phyloP scores from a whole-genome alignment of 2,329 filamentous ascomycete species.

The Sclerotinia glacialis region DNA sequence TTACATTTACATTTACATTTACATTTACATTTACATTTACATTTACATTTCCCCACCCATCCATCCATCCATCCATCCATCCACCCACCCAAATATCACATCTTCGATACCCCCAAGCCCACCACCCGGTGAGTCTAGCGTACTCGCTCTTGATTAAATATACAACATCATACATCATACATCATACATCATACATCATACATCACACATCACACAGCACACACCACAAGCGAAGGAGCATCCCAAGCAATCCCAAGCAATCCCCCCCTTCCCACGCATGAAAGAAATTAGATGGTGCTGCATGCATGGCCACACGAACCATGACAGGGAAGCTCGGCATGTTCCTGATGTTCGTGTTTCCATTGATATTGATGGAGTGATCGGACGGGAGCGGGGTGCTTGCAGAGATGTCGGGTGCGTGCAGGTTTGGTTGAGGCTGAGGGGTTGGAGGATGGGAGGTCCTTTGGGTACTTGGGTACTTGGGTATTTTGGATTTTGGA shows the following conservation, averaged over 20 bases:
- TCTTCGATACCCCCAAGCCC: background rate
- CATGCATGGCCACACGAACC: conserved; percentile 1
- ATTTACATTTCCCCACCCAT: no score
- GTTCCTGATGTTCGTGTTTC: conserved; percentile 15
- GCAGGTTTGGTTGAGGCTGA: conserved; percentile 16
- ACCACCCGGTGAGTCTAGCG: conserved; percentile 7
- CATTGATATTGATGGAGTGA: background rate
- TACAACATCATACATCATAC: background rate
- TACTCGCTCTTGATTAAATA: background rate
- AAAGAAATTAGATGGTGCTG: conserved; percentile 6
- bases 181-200: background rate
- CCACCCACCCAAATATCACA: background rate
- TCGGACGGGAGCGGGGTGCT: conserved; percentile 15
- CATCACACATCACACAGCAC: background rate
- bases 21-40: no score
- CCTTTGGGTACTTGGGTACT: no score
- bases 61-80: no score
- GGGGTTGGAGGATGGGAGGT: background rate
- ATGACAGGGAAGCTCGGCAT: conserved; percentile 19
- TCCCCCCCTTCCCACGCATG: conserved; percentile 1
- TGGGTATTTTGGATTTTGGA: no score
- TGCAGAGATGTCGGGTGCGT: conserved; percentile 13
- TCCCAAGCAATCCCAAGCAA: no score
- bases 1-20: no score
- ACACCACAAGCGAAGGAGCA: conserved; percentile 2